Evolutionary conservation across 306 rosid genomes (phyloP).

Genomic region (Vachellia collinsii): DNA sequence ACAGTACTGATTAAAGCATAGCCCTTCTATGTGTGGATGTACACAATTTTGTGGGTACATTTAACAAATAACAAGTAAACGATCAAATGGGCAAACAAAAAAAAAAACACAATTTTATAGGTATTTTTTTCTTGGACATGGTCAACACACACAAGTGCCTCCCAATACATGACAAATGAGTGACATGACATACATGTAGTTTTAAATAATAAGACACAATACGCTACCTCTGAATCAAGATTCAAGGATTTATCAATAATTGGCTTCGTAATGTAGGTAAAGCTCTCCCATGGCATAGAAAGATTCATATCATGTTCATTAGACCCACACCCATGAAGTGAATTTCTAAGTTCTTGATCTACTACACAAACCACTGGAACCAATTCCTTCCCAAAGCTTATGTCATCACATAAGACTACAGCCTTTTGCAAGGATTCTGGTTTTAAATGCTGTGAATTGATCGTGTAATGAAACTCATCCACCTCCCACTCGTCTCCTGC

Average conservation of each 20-base stretch:
- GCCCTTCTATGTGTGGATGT: not conserved
- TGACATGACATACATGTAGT: conserved; percentile 24
- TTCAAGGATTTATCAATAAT: conserved; percentile 64
- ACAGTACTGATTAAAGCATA: conserved; percentile 7
- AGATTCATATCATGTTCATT: conserved; percentile 48
- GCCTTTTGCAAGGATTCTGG: conserved; percentile 54
- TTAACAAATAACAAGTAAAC: conserved; percentile 19
- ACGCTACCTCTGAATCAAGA: conserved; percentile 79
- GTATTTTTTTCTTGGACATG: not conserved
- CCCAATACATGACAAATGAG: conserved; percentile 16
- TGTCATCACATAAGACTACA: conserved; percentile 72
- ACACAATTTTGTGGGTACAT: not conserved
- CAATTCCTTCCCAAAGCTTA: conserved; percentile 89
- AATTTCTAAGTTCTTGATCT: conserved; percentile 63
- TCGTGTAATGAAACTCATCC: conserved; percentile 78
- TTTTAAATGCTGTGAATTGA: conserved; percentile 58
- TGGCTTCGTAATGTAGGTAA: conserved; percentile 73
- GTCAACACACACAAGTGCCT: not conserved
- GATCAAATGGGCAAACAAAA: not conserved
- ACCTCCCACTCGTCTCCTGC: conserved; percentile 61
- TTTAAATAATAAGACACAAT: conserved; percentile 14
- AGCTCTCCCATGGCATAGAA: conserved; percentile 78
- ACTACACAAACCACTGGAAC: conserved; percentile 79
- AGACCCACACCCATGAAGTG: conserved; percentile 50
- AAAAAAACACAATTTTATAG: not conserved